Base-by-base conservation (phyloP, 176 grass and related monocot species). In the Alloteropsis semialata region DNA sequence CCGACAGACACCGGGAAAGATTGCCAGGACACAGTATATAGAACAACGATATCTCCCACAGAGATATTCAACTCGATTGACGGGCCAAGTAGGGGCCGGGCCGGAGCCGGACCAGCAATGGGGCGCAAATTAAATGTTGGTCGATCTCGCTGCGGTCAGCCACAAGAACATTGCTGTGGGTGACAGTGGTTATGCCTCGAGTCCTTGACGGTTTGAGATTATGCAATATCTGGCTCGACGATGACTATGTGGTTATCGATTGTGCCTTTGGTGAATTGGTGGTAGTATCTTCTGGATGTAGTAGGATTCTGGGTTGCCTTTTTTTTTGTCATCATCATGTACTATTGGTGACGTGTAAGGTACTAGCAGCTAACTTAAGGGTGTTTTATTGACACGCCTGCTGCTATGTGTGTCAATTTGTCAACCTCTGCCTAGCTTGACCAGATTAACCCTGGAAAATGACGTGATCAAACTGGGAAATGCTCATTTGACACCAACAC, bases 371-470 rank as follows among this genome's bases (percentile, higher is more conserved):
- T 49, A 6, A 10, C n/a, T n/a, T n/a, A n/a, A n/a, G 17, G 6
- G 3, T 17, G 16, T 61, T 68, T 19, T 53, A 34, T 51, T 30
- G 30, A 30, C 32, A 11, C 70, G 54, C 15, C n/a, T 42, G 15
- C 71, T 58, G 10, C n/a, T 33, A 45, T 84, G 44, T 71, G 51
- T 82, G 43, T 28, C 50, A n/a, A n/a, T 50, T 76, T 59, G 41
- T 28, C 49, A 1, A 25, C 32, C n/a, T 34, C 30, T 41, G 29
- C 12, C 10, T 36, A 33, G 0, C 0, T 14, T n/a, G 17, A 8
- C 46, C 30, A 8, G 33, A 75, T 75, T 54, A 27, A 41, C 12
- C 45, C 51, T 51, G 15, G 30, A 41, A 51, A 64, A 64, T 64
- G 58, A 75, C 10, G 2, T 45, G 71, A 54, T 33, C 70, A 22